Evolutionary conservation across 2,329 filamentous ascomycete species (phyloP), one percentile per base, ranked within the genome.

Genomic region (Colletotrichum limetticola): DNA sequence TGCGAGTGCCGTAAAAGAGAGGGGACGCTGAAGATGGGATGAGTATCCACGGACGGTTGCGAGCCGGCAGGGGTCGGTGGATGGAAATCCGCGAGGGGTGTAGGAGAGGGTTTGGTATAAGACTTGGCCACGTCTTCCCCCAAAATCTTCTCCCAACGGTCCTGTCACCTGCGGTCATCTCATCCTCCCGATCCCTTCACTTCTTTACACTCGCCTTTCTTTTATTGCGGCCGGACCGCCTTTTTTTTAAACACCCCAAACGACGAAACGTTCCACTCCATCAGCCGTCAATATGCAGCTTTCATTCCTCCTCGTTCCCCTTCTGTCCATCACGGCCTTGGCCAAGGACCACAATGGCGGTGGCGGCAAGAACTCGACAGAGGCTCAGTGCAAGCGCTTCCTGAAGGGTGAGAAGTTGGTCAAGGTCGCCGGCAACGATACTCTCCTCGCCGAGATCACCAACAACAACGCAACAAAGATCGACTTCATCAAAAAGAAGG

Each of bases 401-500:
- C 63, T 75, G 57, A 76, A 76, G 67, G 76, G 83, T 5, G 80
- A 77, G 72, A 58, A 76, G 52, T 55, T 80, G 42, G 75, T 82
- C 66, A 75, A 78, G 53, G 75, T 83, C 5, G 82, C 81, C 24
- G 72, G 75, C 76, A 84, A 85, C 77, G 72, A 77, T 7, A 84
- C 83, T 42, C 75, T 77, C 71, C 79, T 85, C 4, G 76, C 79
- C 42, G 63, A 77, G 61, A 72, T 79, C 58, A 79, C 80, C 59
- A 74, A 82, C 26, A 79, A 79, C 76, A 82, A 85, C 72, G 78
- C 82, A 35, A 83, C 83, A 58, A 78, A 79, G 72, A 78, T 80
- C 5, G 79, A 78, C 12, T 77, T 77, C 30, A 78, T 85, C 76
- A 79, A 84, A 78, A 78, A 80, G 68, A 82, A 83, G 76, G 82